These are phyloP conservation scores for Debaryomyces udenii DNA, from an alignment of 1,139 yeast genomes.

Conservation along the genomic window DNA sequence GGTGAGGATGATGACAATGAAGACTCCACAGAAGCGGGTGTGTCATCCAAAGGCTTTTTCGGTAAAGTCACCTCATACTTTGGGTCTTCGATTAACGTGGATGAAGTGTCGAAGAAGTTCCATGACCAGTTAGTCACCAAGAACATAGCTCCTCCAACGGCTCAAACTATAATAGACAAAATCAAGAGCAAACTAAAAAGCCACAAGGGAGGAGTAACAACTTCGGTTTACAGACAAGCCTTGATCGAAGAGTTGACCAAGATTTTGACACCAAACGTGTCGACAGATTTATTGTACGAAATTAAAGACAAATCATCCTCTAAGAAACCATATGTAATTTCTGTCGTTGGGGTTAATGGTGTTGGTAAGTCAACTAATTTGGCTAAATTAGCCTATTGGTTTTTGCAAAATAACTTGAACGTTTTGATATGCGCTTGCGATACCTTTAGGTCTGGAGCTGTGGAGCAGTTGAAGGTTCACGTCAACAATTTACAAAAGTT, in stretches of 20 bases:
- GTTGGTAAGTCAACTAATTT: conserved; percentile 96
- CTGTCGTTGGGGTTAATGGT: conserved; percentile 97
- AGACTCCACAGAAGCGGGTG: conserved; percentile 20
- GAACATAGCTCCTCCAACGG: conserved; percentile 48
- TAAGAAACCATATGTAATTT: conserved; percentile 79
- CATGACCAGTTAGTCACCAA: conserved; percentile 46
- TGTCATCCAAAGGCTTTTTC: conserved; percentile 24
- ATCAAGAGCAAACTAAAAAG: conserved; percentile 34
- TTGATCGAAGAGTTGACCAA: conserved; percentile 77
- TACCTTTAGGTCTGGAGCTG: conserved; percentile 97
- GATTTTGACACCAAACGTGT: conserved; percentile 88
- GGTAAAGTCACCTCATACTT: conserved; percentile 42
- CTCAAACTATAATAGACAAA: conserved; percentile 40
- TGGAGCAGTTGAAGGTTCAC: conserved; percentile 93
- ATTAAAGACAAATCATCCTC: conserved; percentile 56
- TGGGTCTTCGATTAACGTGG: conserved; percentile 40
- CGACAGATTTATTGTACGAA: conserved; percentile 84
- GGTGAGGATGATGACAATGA: conserved; percentile 37
- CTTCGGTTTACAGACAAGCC: conserved; percentile 50
- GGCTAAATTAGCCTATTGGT: conserved; percentile 95
- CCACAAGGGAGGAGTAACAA: conserved; percentile 33
- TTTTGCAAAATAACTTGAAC: conserved; percentile 81
- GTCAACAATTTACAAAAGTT: conserved; percentile 75
- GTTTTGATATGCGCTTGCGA: conserved; percentile 96
- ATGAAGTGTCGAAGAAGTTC: conserved; percentile 46